These are phyloP conservation scores for Thyridium curvatum DNA, from an alignment of 2,329 filamentous ascomycete genomes.

Conservation along the genomic window DNA sequence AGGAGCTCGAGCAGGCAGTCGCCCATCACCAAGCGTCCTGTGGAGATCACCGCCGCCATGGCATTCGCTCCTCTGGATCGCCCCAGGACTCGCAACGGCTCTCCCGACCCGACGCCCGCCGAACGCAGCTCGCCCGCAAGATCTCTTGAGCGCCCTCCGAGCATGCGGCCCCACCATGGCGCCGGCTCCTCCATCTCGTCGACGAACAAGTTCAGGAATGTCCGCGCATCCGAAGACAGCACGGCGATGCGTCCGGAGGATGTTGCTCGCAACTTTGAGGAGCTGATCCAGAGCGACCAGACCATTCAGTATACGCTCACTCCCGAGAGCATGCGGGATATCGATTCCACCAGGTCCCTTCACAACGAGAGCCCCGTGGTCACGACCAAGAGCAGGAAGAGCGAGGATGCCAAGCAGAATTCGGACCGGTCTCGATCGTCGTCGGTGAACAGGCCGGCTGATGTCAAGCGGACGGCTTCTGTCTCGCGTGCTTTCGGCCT, in stretches of 20 bases:
- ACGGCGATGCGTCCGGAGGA: constrained; percentile 42
- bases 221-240: constrained; percentile 54
- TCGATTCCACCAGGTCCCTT: constrained; percentile 46
- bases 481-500: constrained; percentile 27
- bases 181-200: constrained; percentile 45
- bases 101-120: constrained; percentile 16
- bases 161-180: constrained; percentile 36
- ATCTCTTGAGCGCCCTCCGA: constrained; percentile 11
- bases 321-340: constrained; percentile 70
- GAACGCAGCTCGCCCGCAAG: background rate
- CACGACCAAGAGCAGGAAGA: constrained; percentile 34
- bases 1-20: constrained; percentile 15
- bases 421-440: constrained; percentile 40
- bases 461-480: constrained; percentile 25
- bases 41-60: background rate
- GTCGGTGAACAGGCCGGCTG: constrained; percentile 31
- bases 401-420: constrained; percentile 32
- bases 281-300: constrained; percentile 74
- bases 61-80: constrained; percentile 21
- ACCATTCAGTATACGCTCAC: constrained; percentile 80
- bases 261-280: constrained; percentile 65
- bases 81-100: constrained; percentile 18
- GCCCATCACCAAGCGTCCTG: constrained; percentile 5
- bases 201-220: constrained; percentile 43
- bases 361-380: constrained; percentile 32